Evolutionary conservation across 164 flowering plant genomes (phyloP).

Genomic region (Protea cynaroides): DNA sequence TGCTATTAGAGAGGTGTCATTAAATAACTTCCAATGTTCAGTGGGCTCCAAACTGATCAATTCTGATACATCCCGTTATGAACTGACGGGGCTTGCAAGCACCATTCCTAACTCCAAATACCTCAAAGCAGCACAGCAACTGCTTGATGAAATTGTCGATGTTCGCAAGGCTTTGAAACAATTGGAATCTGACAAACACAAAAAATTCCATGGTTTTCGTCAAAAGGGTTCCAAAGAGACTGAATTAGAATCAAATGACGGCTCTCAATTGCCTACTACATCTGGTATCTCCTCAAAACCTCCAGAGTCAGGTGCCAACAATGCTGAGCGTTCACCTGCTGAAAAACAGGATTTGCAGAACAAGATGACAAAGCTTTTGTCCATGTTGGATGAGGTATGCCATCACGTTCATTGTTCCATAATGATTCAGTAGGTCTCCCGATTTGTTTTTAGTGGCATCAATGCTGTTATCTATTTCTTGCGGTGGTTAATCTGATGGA

Average conservation of each 20-base stretch:
- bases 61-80: constrained; percentile 25
- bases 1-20: constrained; percentile 25
- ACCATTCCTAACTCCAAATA: constrained; percentile 50
- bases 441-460: background rate
- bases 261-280: constrained; percentile 14
- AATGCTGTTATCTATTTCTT: background rate
- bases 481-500: background rate
- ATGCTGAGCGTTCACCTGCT: constrained; percentile 47
- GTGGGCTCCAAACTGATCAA: constrained; percentile 22
- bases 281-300: constrained; percentile 26
- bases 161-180: constrained; percentile 54
- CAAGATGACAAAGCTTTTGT: constrained; percentile 62
- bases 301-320: constrained; percentile 30
- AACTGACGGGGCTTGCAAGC: constrained; percentile 22
- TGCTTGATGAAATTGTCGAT: constrained; percentile 83
- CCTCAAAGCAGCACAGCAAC: constrained; percentile 64
- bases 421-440: background rate
- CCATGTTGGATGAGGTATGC: constrained; percentile 83
- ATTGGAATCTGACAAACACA: constrained; percentile 29
- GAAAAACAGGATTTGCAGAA: constrained; percentile 68
- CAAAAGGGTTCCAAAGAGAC: constrained; percentile 28
- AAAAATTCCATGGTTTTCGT: constrained; percentile 18
- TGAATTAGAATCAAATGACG: constrained; percentile 27
- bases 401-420: background rate
- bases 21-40: constrained; percentile 20